Evolutionary conservation across 1,284 basidiomycete genomes (phyloP), one percentile per base, ranked within the genome.

Genomic region (Xerocomus nothofagi): DNA sequence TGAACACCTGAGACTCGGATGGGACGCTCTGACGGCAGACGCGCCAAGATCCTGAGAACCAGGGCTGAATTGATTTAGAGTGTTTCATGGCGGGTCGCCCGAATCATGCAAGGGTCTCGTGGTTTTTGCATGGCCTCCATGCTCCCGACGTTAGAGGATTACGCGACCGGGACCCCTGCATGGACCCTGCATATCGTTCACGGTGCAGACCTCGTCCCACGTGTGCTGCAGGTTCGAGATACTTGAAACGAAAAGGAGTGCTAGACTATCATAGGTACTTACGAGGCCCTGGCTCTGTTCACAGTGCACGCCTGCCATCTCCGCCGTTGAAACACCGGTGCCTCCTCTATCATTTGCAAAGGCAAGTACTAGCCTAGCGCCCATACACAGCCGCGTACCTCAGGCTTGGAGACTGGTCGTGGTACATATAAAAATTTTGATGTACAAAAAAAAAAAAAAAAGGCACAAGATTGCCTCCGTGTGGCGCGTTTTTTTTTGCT

Each of bases 381-480:
- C 21, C 20, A 42, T 27, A 17, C 32, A 44, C 24, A 36, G 9
- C 17, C 40, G 44, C 27, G 39, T 43, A 43, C 44, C 44, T 39
- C n/a, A 8, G 8, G 24, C 24, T 20, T 11, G 15, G 40, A 8
- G n/a, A n/a, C n/a, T n/a, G n/a, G n/a, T n/a, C n/a, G n/a, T n/a
- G n/a, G n/a, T n/a, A n/a, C n/a, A n/a, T n/a, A n/a, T n/a, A n/a
- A n/a, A n/a, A n/a, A n/a, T n/a, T n/a, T n/a, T n/a, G n/a, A n/a
- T 39, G 26, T 39, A 34, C 33, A 12, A 10, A 27, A 27, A 29
- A 1, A 11, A 11, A 27, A 11, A 17, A 17, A n/a, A 23, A 20
- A 56, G 39, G 31, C 26, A 49, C 61, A 23, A 57, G 59, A 65
- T 64, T 55, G 33, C 49, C 56, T 57, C 61, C 55, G 49, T 50